These are phyloP conservation scores for Podospora conica DNA, from an alignment of 495 filamentous ascomycete genomes.

Conservation along the genomic window DNA sequence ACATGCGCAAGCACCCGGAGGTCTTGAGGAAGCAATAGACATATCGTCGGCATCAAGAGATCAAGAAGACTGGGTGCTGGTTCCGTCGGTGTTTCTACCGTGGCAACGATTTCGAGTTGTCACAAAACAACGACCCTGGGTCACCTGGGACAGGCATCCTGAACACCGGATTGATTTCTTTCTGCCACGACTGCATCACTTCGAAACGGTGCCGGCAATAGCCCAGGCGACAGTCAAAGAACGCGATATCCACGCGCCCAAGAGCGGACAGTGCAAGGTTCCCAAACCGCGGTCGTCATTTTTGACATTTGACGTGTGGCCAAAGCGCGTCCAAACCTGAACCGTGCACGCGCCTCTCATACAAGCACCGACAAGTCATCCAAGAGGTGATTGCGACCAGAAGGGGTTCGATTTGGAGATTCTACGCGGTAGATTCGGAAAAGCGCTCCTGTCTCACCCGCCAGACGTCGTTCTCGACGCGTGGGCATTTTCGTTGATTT, in stretches of 20 bases:
- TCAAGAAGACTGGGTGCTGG: not conserved
- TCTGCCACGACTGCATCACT: not conserved
- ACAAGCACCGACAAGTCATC: conserved; percentile 3
- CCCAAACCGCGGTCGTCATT: conserved; percentile 19
- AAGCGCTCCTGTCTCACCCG: not conserved
- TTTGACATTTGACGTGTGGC: conserved; percentile 20
- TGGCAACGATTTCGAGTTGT: not conserved
- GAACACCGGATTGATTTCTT: not conserved
- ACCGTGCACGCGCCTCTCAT: conserved; percentile 22
- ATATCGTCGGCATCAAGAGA: not conserved
- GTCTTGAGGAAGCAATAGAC: not conserved
- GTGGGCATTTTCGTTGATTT: conserved; percentile 1
- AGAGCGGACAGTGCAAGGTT: not conserved
- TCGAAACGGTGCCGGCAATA: not conserved
- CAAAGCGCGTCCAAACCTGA: conserved; percentile 20
- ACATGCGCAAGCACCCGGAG: not conserved
- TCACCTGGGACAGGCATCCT: not conserved
- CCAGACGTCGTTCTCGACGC: not conserved
- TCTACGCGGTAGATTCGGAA: not conserved
- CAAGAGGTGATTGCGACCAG: not conserved
- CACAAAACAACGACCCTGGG: not conserved
- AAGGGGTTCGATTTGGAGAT: not conserved
- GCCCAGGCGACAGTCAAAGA: not conserved
- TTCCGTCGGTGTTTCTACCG: not conserved
- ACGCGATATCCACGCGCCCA: not conserved